Percentiles rank a stretch among this genome's conserved stretches.
These are phyloP conservation scores for Lactarius sanguifluus DNA, from an alignment of 768 basidiomycete genomes.

Conservation along the genomic window DNA sequence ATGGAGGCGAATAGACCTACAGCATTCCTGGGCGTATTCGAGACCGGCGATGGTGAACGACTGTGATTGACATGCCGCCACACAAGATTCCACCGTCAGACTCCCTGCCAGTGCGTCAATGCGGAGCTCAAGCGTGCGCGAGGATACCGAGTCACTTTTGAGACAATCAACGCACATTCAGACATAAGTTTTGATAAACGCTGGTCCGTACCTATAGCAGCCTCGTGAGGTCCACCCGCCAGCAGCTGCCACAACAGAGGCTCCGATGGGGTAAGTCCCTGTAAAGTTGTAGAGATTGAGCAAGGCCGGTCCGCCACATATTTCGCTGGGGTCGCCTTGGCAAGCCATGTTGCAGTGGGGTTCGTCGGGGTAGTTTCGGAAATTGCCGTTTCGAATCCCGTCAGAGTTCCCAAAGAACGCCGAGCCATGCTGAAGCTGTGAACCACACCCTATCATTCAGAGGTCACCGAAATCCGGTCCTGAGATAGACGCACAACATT, in stretches of 20 bases:
- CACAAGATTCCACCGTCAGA: slow-evolving; percentile 13
- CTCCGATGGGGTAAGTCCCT: slow-evolving; percentile 2
- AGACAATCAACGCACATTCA: not conserved
- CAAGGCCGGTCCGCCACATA: slow-evolving; percentile 7
- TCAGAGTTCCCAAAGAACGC: not conserved
- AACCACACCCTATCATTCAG: not conserved
- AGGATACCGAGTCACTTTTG: not conserved
- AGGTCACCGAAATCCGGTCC: not conserved
- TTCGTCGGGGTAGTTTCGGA: not conserved
- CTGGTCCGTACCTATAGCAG: slow-evolving; percentile 2
- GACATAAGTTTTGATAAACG: not conserved
- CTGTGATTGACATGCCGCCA: not conserved
- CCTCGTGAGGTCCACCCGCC: slow-evolving; percentile 3
- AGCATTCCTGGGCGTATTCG: slow-evolving; percentile 11
- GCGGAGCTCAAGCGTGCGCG: slow-evolving; percentile 5
- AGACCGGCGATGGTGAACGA: slow-evolving; percentile 12
- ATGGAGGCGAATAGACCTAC: not conserved
- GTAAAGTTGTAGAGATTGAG: slow-evolving; percentile 17
- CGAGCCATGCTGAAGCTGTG: slow-evolving; percentile 1
- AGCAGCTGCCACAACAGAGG: not conserved
- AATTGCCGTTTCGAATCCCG: not conserved
- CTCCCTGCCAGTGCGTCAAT: slow-evolving; percentile 3
- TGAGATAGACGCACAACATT: slow-evolving; percentile 2
- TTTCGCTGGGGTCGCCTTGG: slow-evolving; percentile 15
- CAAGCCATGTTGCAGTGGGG: slow-evolving; percentile 10